Percentiles rank a stretch among this genome's conserved stretches.
Conservation (phyloP, 208 protist species). For the Acanthamoeba royreba region DNA sequence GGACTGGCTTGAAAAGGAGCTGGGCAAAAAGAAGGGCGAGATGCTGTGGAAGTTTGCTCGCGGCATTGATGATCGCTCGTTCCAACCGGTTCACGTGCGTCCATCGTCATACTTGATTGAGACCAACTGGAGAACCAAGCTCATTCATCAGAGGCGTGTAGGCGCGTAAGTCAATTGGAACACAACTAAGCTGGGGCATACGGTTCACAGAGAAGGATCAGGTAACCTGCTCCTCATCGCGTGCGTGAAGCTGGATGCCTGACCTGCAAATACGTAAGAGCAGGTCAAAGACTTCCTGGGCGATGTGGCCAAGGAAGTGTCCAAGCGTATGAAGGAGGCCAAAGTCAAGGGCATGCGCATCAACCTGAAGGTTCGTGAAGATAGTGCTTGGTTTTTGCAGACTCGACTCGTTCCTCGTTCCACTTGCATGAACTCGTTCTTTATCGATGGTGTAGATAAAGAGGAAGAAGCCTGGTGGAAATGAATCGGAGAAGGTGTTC, state of each 20-base stretch:
- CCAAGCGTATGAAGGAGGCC: background rate
- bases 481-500: conserved; percentile 18
- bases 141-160: background rate
- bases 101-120: too few relatives aligned
- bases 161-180: conserved; percentile 1
- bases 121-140: too few relatives aligned
- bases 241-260: background rate
- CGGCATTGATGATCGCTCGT: background rate
- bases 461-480: background rate
- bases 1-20: conserved; percentile 7
- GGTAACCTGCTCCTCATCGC: too few relatives aligned
- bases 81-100: background rate
- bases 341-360: background rate
- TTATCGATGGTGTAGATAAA: too few relatives aligned
- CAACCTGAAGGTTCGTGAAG: background rate
- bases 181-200: conserved; percentile 30
- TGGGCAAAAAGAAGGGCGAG: conserved; percentile 8
- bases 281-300: background rate
- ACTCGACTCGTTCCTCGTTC: too few relatives aligned
- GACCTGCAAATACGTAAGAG: too few relatives aligned
- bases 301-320: background rate
- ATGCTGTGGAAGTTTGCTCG: conserved; percentile 41
- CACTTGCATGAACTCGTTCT: too few relatives aligned
- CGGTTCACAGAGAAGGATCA: background rate
- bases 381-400: background rate